Percentiles rank a stretch among this genome's conserved stretches.
phyloP scores from a whole-genome alignment of 768 basidiomycete genomes.

The Crucibulum laeve region DNA sequence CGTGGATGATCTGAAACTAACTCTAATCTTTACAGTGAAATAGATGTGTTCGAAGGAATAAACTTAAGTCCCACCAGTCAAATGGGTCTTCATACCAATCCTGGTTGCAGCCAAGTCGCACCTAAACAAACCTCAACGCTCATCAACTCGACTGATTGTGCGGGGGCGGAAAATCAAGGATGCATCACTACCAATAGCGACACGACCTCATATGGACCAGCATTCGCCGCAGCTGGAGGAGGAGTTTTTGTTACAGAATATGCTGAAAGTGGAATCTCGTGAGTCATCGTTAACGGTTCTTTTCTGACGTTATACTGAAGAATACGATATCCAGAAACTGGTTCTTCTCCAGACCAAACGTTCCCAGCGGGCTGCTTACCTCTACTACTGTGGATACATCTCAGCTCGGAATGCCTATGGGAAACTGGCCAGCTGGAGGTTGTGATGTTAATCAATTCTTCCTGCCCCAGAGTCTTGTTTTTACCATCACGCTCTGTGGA shows the following conservation, averaged over 20 bases:
- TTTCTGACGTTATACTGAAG: background rate
- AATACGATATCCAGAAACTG: slow-evolving; percentile 8
- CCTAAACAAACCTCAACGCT: background rate
- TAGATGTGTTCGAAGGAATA: background rate
- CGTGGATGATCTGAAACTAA: background rate
- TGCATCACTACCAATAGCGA: slow-evolving; percentile 52
- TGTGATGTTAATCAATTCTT: slow-evolving; percentile 9
- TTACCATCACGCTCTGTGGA: slow-evolving; percentile 11
- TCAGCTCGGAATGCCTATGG: slow-evolving; percentile 11
- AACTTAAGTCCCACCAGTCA: background rate
- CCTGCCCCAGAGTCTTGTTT: slow-evolving; percentile 10
- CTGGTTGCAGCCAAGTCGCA: background rate
- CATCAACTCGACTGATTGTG: background rate
- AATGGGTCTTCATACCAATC: background rate
- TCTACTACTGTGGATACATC: slow-evolving; percentile 11
- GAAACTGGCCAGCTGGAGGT: slow-evolving; percentile 9
- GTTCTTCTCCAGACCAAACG: slow-evolving; percentile 10
- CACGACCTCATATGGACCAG: slow-evolving; percentile 52
- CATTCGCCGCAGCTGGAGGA: slow-evolving; percentile 43
- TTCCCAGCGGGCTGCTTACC: slow-evolving; percentile 4
- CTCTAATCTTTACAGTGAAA: slow-evolving; percentile 14
- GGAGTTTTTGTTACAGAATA: background rate
- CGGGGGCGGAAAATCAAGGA: slow-evolving; percentile 36
- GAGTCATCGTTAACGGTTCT: background rate
- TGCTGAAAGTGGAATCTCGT: background rate